Evolutionary conservation across 78 protist genomes (phyloP).

Genomic region (Dictyostelium citrinum): DNA sequence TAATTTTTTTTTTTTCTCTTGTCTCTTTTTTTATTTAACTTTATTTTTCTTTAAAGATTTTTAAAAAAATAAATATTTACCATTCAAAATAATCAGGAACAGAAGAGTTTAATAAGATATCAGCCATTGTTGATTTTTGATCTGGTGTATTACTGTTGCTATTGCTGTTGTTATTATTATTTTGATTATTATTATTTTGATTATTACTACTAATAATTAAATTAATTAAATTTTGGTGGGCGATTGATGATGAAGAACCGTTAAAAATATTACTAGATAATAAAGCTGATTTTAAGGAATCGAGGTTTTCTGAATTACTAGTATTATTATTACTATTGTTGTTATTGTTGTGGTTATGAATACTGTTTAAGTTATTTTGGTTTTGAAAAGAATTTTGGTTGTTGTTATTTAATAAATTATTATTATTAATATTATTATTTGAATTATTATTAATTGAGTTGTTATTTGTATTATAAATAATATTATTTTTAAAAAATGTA

Average conservation of each 20-base stretch:
- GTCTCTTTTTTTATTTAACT: background rate
- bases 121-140: conserved; percentile 6
- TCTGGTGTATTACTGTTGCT: background rate
- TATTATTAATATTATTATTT: conserved; percentile 2
- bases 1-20: background rate
- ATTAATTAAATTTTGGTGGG: background rate
- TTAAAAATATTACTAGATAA: background rate
- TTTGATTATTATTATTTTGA: background rate
- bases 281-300: background rate
- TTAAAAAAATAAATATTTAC: background rate
- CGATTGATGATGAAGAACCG: background rate
- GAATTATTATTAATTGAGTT: background rate
- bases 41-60: no score
- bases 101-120: background rate
- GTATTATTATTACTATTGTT: background rate
- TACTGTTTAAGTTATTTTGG: background rate
- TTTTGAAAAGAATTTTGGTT: conserved; percentile 1
- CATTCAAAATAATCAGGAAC: conserved; percentile 29
- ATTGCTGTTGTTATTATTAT: background rate
- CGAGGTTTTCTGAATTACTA: background rate
- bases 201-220: background rate
- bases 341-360: background rate
- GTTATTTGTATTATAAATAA: background rate
- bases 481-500: background rate
- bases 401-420: conserved; percentile 7